Base-by-base conservation (phyloP, 768 basidiomycete species). In the Tricholoma furcatifolium region DNA sequence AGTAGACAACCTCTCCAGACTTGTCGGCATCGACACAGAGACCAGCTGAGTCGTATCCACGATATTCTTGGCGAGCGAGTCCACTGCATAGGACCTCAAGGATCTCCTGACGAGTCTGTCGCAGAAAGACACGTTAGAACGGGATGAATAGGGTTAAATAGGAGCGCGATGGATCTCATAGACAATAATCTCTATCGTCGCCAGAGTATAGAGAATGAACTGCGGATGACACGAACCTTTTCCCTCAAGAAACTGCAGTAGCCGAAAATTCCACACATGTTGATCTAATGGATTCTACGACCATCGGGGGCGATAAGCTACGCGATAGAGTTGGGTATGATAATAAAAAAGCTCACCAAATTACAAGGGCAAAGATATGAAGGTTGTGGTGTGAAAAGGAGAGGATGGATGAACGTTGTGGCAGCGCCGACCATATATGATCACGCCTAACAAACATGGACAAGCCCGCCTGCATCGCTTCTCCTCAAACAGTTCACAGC, bases 31-130 rank as follows among this genome's bases (percentile, higher is more conserved):
- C 97, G 60, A 98, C 82, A 53, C 86, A 85, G 40, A 93, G 72
- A 62, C 91, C 91, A 18, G 96, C 97, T 60, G 91, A 93, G 69
- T 99, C 97, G 67, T 99, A 99, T 36, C 97, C 97, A 67, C 97
- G 89, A 72, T 99, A 99, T 70, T 99, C 97, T 61, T 98, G 86
- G 54, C 97, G 87, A 49, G 91, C 85, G 54, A 99, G 88, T 57
- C 95, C 97, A 51, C 86, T 88, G 65, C 85, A 83, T 46, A 99
- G 83, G 56, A 94, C 85, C 63, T 98, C 94, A 57, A 96, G 85
- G 59, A 98, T 80, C 63, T 92, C 88, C 69, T 90, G 86, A 62
- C 96, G 91, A 67, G 87, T 83, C 92, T 95, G 68, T 45, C 43
- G 52, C 61, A 39, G 47, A 57, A 47, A 51, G 51, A 59, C 11